A percentile compares a stretch with the other conserved stretches of the same genome.
These are phyloP conservation scores for Panellus pusillus DNA, from an alignment of 768 basidiomycete genomes.

Conservation along the genomic window DNA sequence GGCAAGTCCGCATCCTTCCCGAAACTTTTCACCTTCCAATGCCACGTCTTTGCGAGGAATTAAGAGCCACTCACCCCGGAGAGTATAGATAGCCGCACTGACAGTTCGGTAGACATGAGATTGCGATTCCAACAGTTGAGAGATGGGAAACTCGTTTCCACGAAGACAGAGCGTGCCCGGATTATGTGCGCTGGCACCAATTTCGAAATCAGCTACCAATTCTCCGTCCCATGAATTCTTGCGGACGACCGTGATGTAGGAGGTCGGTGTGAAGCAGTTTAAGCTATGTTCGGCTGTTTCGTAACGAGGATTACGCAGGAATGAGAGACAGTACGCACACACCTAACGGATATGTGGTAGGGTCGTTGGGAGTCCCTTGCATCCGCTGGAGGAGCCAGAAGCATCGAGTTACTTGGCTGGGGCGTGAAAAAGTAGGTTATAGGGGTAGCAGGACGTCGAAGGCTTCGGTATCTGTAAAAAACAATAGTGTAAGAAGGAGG, in stretches of 20 bases:
- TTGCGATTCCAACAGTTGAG: constrained; percentile 34
- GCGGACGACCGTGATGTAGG: constrained; percentile 45
- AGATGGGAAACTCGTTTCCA: constrained; percentile 37
- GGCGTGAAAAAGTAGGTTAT: constrained; percentile 43
- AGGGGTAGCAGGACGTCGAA: constrained; percentile 29
- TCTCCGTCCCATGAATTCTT: constrained; percentile 43
- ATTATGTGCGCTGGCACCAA: constrained; percentile 32
- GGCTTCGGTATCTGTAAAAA: constrained; percentile 26
- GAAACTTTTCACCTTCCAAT: constrained; percentile 31
- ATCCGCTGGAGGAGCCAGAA: constrained; percentile 34
- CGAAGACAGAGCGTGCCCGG: constrained; percentile 34
- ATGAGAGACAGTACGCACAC: not conserved
- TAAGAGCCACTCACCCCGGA: constrained; percentile 6
- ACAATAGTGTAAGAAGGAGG: not conserved
- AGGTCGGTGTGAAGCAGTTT: constrained; percentile 52
- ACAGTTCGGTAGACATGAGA: constrained; percentile 37
- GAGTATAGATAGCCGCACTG: constrained; percentile 3
- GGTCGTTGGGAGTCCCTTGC: constrained; percentile 30
- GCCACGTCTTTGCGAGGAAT: constrained; percentile 30
- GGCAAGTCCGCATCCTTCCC: constrained; percentile 24
- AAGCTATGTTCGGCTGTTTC: constrained; percentile 24
- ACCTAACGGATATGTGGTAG: constrained; percentile 44
- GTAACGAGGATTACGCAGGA: not conserved
- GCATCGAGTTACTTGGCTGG: constrained; percentile 40
- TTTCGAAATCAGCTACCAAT: constrained; percentile 49